Evolutionary conservation across 305 asterid species (phyloP), one percentile per base, ranked within the genome.

Genomic region (Fraxinus baroniana): DNA sequence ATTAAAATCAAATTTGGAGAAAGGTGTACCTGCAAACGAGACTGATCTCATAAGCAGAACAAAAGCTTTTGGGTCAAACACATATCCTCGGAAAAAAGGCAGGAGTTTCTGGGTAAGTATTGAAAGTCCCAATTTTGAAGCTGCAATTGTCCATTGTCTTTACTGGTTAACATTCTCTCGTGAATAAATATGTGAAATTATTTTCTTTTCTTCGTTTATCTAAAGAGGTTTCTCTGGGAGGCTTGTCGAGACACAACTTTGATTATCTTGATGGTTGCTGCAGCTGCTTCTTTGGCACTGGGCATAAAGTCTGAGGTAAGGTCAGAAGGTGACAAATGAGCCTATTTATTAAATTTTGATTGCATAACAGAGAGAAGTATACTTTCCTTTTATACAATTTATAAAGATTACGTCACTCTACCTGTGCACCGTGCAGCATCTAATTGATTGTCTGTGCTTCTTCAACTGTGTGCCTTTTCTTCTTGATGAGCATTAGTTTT

Each of bases 191-290:
- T 68, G 74, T 28, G 74, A 28, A 13, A 76, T n/a, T 66, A 18
- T 80, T 81, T 7, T 82, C 20, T 49, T 80, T 30, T 68, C 76
- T 30, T 28, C 74, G 26, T 80, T 72, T 37, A 57, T 15, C 32
- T 84, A 22, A 84, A 95, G 98, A 91, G 87, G 85, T 95, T 95
- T 90, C 87, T 95, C 44, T 94, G 97, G 97, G 99, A 95, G 24
- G 98, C 99, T 73, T 94, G 98, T 82, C 89, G 92, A 52, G 99
- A 95, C 84, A 95, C 98, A 9, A 95, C 99, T 32, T 83, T 95
- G 81, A 88, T 95, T 78, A 95, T 95, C 86, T 90, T 95, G 92
- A 95, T 94, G 98, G 95, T 95, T 20, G 99, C 99, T 81, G 98
- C 98, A 36, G 98, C 98, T 86, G 99, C 98, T 88, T 95, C 99